Conservation (phyloP, 306 rosid genomes). For the Phaseolus lunatus region DNA sequence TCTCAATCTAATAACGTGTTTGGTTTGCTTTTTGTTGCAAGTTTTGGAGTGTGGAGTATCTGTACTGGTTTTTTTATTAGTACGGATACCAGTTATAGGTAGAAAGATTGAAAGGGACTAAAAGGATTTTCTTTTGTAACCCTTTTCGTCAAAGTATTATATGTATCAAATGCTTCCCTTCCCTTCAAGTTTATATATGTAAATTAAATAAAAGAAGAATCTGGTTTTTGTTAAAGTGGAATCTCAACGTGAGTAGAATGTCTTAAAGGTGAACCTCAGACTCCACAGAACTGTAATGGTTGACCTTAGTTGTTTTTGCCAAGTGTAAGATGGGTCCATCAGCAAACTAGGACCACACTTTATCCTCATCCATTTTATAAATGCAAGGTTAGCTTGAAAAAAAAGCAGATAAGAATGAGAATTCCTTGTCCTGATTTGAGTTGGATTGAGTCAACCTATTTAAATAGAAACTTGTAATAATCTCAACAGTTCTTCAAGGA, state of each 20-base stretch:
- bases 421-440: neutral
- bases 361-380: neutral
- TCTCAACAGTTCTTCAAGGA: conserved; percentile 2
- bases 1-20: conserved; percentile 42
- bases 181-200: neutral
- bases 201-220: conserved; percentile 5
- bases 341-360: neutral
- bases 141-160: neutral
- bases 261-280: neutral
- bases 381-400: neutral
- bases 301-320: neutral
- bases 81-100: conserved; percentile 35
- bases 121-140: neutral
- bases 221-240: neutral
- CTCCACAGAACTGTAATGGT: neutral
- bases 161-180: neutral
- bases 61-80: conserved; percentile 24
- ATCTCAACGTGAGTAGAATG: neutral
- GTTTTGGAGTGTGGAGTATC: neutral
- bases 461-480: neutral
- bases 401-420: neutral
- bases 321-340: neutral
- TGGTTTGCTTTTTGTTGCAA: neutral
- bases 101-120: conserved; percentile 2
- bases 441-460: conserved; percentile 4